Conservation (phyloP, 2,329 filamentous ascomycete species). For the Trichoderma breve region DNA sequence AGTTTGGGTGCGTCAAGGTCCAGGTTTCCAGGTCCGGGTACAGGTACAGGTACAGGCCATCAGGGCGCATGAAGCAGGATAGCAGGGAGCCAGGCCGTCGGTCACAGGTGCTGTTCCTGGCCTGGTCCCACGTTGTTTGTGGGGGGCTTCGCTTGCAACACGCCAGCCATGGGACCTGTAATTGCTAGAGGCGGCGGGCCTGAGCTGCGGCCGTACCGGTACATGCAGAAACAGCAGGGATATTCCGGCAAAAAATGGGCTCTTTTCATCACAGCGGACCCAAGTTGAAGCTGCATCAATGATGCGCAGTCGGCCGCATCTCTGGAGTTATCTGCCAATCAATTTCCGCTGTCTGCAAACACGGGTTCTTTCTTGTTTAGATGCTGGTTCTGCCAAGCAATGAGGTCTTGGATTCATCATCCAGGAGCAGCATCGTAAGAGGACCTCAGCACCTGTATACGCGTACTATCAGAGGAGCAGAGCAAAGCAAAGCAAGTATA, state of each 20-base stretch:
- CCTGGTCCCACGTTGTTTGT: neutral
- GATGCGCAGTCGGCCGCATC: neutral
- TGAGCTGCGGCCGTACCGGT: neutral
- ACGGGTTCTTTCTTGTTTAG: neutral
- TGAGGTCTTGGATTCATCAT: neutral
- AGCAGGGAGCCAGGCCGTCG: neutral
- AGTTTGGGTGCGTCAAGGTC: neutral
- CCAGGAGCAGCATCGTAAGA: neutral
- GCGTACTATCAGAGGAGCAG: neutral
- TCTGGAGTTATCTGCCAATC: conserved; percentile 1
- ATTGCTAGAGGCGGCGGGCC: neutral
- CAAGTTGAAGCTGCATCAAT: neutral
- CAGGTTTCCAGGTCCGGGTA: neutral
- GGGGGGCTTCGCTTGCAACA: neutral
- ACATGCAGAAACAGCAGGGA: neutral
- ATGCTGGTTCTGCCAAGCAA: neutral
- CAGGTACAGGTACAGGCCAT: neutral
- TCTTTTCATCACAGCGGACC: neutral
- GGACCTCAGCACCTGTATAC: too few species aligned
- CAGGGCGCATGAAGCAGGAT: neutral
- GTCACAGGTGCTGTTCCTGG: neutral
- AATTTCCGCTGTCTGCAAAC: neutral
- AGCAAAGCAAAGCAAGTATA: neutral
- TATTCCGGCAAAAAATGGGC: neutral
- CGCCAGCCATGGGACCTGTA: too few species aligned